Evolutionary conservation across 176 grass and related monocot genomes (phyloP).

Genomic region (Lolium rigidum): DNA sequence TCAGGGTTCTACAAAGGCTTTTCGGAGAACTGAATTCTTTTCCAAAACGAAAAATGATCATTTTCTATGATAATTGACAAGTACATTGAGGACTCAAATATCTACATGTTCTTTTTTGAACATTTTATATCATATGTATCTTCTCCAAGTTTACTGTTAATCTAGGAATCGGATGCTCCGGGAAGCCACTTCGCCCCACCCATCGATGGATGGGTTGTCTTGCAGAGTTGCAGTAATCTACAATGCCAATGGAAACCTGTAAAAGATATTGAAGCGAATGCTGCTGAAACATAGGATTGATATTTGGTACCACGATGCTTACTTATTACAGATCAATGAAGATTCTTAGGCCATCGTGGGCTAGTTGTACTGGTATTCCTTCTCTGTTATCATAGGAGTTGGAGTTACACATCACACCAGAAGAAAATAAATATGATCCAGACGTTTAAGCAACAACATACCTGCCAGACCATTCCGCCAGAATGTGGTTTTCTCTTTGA

Average conservation of each 20-base stretch:
- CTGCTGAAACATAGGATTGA: neutral
- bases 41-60: too few species aligned
- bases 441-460: constrained; percentile 20
- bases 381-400: constrained; percentile 53
- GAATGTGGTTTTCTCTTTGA: constrained; percentile 65
- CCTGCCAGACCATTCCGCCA: constrained; percentile 73
- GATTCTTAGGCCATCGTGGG: constrained; percentile 60
- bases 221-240: neutral
- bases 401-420: neutral
- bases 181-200: neutral
- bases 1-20: too few species aligned
- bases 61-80: too few species aligned
- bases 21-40: too few species aligned
- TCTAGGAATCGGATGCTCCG: neutral
- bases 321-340: constrained; percentile 47
- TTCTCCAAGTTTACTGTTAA: neutral
- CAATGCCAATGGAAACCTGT: neutral
- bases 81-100: neutral
- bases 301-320: neutral
- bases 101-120: too few species aligned
- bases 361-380: constrained; percentile 85
- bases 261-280: neutral
- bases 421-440: neutral
- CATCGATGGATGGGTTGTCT: neutral
- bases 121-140: too few species aligned